These are phyloP conservation scores for Rosa persica DNA, from an alignment of 306 rosid genomes.

Conservation along the genomic window DNA sequence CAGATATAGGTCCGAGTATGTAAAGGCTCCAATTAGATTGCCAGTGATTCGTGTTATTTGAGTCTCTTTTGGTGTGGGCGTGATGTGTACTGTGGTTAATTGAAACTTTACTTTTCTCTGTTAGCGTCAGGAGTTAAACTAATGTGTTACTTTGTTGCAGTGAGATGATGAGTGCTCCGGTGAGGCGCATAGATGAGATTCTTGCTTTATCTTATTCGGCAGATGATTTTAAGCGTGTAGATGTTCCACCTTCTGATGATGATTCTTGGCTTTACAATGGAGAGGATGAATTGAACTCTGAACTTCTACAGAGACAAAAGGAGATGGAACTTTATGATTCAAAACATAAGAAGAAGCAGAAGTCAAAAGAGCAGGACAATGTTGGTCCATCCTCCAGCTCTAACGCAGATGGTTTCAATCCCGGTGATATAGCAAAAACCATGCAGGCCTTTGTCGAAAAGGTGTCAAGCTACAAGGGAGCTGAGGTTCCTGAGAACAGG, in stretches of 20 bases:
- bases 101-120: background rate
- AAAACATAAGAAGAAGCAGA: conserved; percentile 63
- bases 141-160: conserved; percentile 47
- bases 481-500: conserved; percentile 84
- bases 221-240: conserved; percentile 57
- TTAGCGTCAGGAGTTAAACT: conserved; percentile 18
- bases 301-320: conserved; percentile 81
- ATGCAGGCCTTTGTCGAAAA: conserved; percentile 81
- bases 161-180: conserved; percentile 80
- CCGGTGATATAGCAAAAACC: conserved; percentile 65
- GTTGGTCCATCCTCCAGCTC: conserved; percentile 43
- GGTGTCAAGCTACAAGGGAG: conserved; percentile 88
- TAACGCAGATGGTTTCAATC: conserved; percentile 55
- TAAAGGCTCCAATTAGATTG: background rate
- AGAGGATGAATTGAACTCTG: conserved; percentile 79
- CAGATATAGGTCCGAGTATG: background rate
- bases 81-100: background rate
- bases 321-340: conserved; percentile 73
- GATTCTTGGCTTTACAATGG: conserved; percentile 89
- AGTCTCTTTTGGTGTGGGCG: background rate
- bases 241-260: conserved; percentile 75
- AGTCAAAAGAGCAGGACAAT: conserved; percentile 49
- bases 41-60: no score
- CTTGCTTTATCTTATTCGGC: conserved; percentile 61
- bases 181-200: conserved; percentile 84